These are phyloP conservation scores for Scheffersomyces insectosa DNA, from an alignment of 1,139 yeast species.

Conservation along the genomic window DNA sequence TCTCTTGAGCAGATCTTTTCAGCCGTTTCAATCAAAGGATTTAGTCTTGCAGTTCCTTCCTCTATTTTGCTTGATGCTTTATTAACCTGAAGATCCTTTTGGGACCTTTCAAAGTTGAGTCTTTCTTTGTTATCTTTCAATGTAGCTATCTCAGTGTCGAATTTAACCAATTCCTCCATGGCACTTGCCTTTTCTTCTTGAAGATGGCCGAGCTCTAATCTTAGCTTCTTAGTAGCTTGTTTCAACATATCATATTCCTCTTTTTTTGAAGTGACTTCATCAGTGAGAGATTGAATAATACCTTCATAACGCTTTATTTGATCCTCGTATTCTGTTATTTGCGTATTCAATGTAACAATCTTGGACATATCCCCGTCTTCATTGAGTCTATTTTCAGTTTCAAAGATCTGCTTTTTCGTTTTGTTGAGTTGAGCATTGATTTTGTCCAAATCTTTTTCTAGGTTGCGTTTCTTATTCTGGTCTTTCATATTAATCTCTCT, in stretches of 20 bases:
- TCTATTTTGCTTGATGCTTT: conserved; percentile 13
- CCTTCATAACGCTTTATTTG: conserved; percentile 29
- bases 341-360: conserved; percentile 30
- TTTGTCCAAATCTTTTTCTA: conserved; percentile 13
- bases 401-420: conserved; percentile 16
- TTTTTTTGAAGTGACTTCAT: conserved; percentile 8
- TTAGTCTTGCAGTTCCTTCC: conserved; percentile 20
- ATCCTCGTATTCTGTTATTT: conserved; percentile 28
- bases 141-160: conserved; percentile 16
- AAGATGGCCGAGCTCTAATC: not conserved
- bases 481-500: conserved; percentile 14
- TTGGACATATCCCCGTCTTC: conserved; percentile 37
- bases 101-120: conserved; percentile 11
- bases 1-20: conserved; percentile 32
- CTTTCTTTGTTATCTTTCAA: conserved; percentile 11
- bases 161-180: conserved; percentile 4
- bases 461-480: conserved; percentile 6
- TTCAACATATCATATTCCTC: conserved; percentile 5
- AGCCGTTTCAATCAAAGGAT: conserved; percentile 27
- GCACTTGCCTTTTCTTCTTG: not conserved
- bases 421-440: conserved; percentile 16
- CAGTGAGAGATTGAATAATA: conserved; percentile 27
- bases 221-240: not conserved
- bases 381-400: conserved; percentile 29
- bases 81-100: conserved; percentile 12